Percentiles rank a stretch among this genome's conserved stretches.
These are phyloP conservation scores for Ruellia speciosa DNA, from an alignment of 305 asterid genomes.

Conservation along the genomic window DNA sequence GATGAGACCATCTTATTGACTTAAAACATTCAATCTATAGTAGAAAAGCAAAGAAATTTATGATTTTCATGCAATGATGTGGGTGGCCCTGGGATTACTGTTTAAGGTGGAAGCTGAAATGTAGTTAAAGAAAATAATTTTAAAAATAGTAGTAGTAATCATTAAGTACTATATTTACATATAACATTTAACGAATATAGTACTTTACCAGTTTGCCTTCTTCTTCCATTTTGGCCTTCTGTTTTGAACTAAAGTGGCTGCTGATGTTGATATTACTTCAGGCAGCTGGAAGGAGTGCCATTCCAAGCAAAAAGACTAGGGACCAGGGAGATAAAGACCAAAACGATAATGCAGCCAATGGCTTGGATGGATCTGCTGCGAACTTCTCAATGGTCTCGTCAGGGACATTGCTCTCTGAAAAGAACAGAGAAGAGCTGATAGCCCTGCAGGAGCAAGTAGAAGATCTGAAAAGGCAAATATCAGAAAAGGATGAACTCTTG, in stretches of 20 bases:
- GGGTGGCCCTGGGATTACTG: too few relatives aligned
- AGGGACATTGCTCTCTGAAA: constrained; percentile 45
- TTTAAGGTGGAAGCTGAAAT: too few relatives aligned
- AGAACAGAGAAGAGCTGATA: constrained; percentile 70
- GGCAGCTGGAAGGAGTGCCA: constrained; percentile 52
- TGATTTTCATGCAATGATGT: too few relatives aligned
- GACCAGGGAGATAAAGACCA: constrained; percentile 34
- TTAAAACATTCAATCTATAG: too few relatives aligned
- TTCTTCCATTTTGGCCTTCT: neutral
- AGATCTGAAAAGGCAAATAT: constrained; percentile 59
- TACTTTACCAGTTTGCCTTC: too few relatives aligned
- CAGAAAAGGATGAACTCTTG: constrained; percentile 71
- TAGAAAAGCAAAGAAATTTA: too few relatives aligned
- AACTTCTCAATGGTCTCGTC: constrained; percentile 45
- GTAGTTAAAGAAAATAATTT: too few relatives aligned
- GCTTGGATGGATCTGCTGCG: constrained; percentile 41
- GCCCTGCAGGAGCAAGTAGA: constrained; percentile 58
- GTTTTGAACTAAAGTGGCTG: constrained; percentile 2
- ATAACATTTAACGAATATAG: too few relatives aligned
- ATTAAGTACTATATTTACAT: too few relatives aligned
- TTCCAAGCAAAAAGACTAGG: constrained; percentile 36
- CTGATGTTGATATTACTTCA: constrained; percentile 32
- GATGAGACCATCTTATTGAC: too few relatives aligned
- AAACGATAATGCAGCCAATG: constrained; percentile 24
- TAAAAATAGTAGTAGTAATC: too few relatives aligned